Evolutionary conservation across 2,329 filamentous ascomycete genomes (phyloP), one percentile per base, ranked within the genome.

Genomic region (Alternaria postmessia): DNA sequence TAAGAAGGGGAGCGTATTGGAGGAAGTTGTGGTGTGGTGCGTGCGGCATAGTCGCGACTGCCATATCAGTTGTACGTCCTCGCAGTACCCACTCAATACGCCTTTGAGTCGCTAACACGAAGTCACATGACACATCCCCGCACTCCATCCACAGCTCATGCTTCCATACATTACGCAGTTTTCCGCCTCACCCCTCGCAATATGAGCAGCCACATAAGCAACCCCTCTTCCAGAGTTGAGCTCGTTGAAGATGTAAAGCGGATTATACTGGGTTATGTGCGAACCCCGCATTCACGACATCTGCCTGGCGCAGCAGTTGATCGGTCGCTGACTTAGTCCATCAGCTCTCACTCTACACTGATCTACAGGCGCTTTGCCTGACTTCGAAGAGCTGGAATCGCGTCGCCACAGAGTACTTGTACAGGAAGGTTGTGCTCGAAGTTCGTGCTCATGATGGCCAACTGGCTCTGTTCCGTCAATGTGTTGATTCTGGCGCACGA

Each of bases 351-450:
- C 46, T 62, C 14, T 54, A 52, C 26, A 24, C 56, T 4, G 56
- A 62, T 44, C 18, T 64, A 14, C 30, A 46, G 43, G 61, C 58
- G 28, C 58, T 62, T 11, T 60, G 43, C 48, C 41, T 60, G 16
- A 51, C 46, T 9, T 60, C 46, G 7, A 59, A 32, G 41, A 26
- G 20, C 12, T 62, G 58, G 47, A 61, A 57, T 12, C 4, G 22
- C 24, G 12, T 62, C 22, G 55, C 56, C 32, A 62, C 55, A 14
- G 34, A 38, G 39, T 14, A n/a, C 14, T 41, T 58, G n/a, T 66
- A 61, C 20, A 22, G 12, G 12, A 57, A 43, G 7, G 54, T 59
- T 14, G 52, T 59, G 16, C 39, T 65, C 7, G 52, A 63, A 14
- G 55, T 51, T 7, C 24, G 43, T 2, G 18, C 12, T 36, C 20